Evolutionary conservation across 768 basidiomycete genomes (phyloP).

Genomic region (Candolleomyces aberdarensis): DNA sequence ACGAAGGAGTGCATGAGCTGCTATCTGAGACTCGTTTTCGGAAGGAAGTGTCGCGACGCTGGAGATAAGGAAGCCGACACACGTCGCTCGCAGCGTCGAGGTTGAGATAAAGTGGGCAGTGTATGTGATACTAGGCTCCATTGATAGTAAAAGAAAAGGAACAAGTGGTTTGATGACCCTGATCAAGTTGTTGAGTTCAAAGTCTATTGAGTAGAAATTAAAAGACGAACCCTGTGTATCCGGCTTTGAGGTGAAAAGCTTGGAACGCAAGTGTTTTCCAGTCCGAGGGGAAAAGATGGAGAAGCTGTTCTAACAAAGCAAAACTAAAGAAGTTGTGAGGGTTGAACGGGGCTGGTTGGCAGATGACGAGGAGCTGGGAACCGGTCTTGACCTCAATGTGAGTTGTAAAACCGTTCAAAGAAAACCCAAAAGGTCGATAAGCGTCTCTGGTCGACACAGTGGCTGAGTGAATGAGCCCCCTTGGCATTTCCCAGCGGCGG

Average conservation of each 20-base stretch:
- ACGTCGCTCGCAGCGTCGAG: neutral
- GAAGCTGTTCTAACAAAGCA: neutral
- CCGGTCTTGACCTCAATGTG: neutral
- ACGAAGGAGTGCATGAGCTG: neutral
- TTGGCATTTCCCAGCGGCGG: neutral
- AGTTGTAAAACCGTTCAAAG: neutral
- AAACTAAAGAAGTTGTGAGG: neutral
- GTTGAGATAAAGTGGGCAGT: neutral
- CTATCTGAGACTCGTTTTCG: neutral
- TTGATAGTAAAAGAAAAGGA: neutral
- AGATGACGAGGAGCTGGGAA: neutral
- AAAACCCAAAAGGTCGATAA: neutral
- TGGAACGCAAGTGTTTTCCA: neutral
- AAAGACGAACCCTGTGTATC: neutral
- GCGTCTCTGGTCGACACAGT: neutral
- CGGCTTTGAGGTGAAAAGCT: neutral
- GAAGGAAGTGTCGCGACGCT: neutral
- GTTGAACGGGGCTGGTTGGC: neutral
- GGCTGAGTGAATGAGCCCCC: neutral
- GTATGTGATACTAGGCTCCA: neutral
- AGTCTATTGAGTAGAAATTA: neutral
- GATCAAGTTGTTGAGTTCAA: neutral
- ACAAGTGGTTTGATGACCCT: neutral
- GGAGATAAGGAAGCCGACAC: neutral
- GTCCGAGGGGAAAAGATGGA: neutral